phyloP scores from a whole-genome alignment of 441 rosid species.

The Oxalis stricta region DNA sequence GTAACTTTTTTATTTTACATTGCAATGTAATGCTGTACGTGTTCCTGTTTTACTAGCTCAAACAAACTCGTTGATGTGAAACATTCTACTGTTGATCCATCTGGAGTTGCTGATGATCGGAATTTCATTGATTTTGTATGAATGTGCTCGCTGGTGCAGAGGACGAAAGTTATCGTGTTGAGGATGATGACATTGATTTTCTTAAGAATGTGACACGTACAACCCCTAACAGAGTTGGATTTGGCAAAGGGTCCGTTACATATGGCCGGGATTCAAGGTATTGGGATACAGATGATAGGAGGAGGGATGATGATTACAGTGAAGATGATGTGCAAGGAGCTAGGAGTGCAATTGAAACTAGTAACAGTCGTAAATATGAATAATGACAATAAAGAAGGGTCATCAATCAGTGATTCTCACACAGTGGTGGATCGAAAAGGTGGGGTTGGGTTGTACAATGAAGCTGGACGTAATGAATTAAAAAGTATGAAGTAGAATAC shows the following conservation, averaged over 20 bases:
- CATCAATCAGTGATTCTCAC: slow-evolving; percentile 8
- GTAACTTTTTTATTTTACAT: slow-evolving; percentile 9
- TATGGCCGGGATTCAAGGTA: slow-evolving; percentile 80
- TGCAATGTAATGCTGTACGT: not conserved
- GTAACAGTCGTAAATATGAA: slow-evolving; percentile 12
- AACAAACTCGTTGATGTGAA: too few species aligned
- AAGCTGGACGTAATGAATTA: slow-evolving; percentile 80
- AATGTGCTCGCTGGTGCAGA: slow-evolving; percentile 21
- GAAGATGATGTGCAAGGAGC: slow-evolving; percentile 40
- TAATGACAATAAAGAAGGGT: slow-evolving; percentile 12
- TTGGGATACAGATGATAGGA: slow-evolving; percentile 95
- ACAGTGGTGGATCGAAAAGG: slow-evolving; percentile 24
- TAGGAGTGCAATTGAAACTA: slow-evolving; percentile 16
- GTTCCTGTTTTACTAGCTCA: too few species aligned
- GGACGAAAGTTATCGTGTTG: slow-evolving; percentile 9
- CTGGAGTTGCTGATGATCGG: too few species aligned
- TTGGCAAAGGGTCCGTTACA: slow-evolving; percentile 52
- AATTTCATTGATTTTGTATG: not conserved
- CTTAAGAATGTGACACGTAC: slow-evolving; percentile 61
- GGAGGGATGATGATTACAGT: slow-evolving; percentile 72
- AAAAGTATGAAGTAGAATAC: slow-evolving; percentile 68
- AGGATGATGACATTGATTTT: slow-evolving; percentile 55
- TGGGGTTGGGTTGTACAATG: slow-evolving; percentile 67
- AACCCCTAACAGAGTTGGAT: slow-evolving; percentile 35
- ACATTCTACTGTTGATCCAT: too few species aligned